Base-by-base conservation (phyloP, 805 yeast species). In the Jamesozyma jinghongensis region DNA sequence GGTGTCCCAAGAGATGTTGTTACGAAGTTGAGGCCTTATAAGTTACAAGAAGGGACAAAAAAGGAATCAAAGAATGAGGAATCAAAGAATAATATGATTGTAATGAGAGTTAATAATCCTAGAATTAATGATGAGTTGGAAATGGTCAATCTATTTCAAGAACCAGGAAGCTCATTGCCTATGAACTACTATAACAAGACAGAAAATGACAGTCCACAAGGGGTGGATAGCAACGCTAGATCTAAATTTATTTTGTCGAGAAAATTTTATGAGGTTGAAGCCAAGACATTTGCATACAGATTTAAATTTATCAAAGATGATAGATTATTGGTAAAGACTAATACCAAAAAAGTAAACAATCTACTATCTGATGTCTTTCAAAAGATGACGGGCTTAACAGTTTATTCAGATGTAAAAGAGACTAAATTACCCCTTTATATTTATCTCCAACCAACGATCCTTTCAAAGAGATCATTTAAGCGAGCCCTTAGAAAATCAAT, bases 51-150 rank as follows among this genome's bases (percentile, higher is more conserved):
- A 7, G 11, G 18, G 13, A 10, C 4, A 5, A 12, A 16, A 8
- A 32, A 32, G 4, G 19, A 14, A 8, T 74, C 14, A 4, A 19
- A 16, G 12, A 84, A 16, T 17, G 66, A 74, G 85, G 70, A 79
- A 74, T 70, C 77, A 85, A 79, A 60, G 70, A 25, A 18, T 27
- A 18, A 29, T 22, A 41, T 86, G 46, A 56, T 61, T 4, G 49
- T 44, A 13, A 47, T 62, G 51, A 57, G 51, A 39, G 59, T 62
- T 11, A 65, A 63, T 41, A 59, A 54, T 40, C 43, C 59, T 1
- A 51, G 49, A 34, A 56, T 63, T 5, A 58, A 57, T 38, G 66
- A 59, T 34, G 57, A 55, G 18, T 32, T 48, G 6, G 57, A 51
- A 32, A 40, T 59, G 42, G 49, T 60, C 2, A 49, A 59, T 35